Evolutionary conservation across 78 protist genomes (phyloP).

Genomic region (Emiliania huxleyi): DNA sequence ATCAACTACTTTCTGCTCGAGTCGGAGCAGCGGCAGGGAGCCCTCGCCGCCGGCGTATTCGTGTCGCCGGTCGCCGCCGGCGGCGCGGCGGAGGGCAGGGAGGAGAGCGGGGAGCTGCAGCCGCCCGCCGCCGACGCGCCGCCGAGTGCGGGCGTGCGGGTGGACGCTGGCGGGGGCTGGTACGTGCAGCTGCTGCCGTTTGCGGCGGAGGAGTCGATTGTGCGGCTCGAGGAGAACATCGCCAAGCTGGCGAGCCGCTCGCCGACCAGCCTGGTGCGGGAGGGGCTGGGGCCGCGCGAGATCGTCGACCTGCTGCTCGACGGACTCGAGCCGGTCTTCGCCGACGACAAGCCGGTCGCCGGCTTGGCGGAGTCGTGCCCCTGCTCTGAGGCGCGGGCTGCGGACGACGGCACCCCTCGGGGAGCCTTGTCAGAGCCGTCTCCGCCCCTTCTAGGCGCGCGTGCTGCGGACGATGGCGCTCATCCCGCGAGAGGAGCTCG

Average conservation of each 20-base stretch:
- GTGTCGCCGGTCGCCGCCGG: background rate
- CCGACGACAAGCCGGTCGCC: background rate
- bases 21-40: slow-evolving; percentile 23
- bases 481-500: background rate
- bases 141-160: background rate
- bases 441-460: background rate
- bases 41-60: slow-evolving; percentile 13
- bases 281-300: background rate
- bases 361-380: background rate
- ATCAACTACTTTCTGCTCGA: background rate
- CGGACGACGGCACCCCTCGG: background rate
- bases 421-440: too few relatives aligned
- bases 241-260: background rate
- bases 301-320: background rate
- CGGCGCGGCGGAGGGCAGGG: background rate
- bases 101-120: background rate
- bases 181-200: slow-evolving; percentile 28
- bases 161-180: background rate
- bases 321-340: background rate
- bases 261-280: background rate
- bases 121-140: too few relatives aligned
- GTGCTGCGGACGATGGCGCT: background rate
- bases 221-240: background rate
- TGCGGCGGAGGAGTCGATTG: background rate
- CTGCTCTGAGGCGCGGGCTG: background rate